phyloP scores from a whole-genome alignment of 345 rosid species.

The Schrenkiella parvula region DNA sequence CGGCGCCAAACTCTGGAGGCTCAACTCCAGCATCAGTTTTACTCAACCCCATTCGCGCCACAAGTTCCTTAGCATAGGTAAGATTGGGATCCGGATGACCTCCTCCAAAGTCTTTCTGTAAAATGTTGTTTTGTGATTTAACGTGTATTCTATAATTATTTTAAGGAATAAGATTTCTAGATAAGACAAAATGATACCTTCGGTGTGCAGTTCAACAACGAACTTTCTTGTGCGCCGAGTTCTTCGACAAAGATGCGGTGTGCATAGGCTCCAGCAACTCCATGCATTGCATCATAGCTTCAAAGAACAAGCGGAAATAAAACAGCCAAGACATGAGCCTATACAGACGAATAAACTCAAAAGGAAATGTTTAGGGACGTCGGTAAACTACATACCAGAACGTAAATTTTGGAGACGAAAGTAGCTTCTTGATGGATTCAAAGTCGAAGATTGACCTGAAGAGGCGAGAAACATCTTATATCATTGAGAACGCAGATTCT shows the following conservation, averaged over 20 bases:
- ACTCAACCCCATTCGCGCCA: slow-evolving; percentile 84
- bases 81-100: slow-evolving; percentile 95
- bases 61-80: slow-evolving; percentile 86
- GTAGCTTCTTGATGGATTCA: slow-evolving; percentile 59
- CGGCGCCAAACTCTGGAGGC: slow-evolving; percentile 94
- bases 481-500: neutral
- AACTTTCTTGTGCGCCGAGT: slow-evolving; percentile 78
- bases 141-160: neutral
- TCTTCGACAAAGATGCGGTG: slow-evolving; percentile 80
- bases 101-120: slow-evolving; percentile 93
- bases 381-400: slow-evolving; percentile 57
- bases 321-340: slow-evolving; percentile 2
- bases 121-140: neutral
- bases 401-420: slow-evolving; percentile 72
- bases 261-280: slow-evolving; percentile 96
- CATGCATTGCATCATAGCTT: slow-evolving; percentile 90
- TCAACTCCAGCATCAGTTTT: slow-evolving; percentile 56
- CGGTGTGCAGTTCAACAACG: slow-evolving; percentile 80
- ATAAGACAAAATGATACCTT: slow-evolving; percentile 45
- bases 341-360: neutral
- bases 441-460: slow-evolving; percentile 83
- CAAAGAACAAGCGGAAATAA: slow-evolving; percentile 15
- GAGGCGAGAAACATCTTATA: neutral
- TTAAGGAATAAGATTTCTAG: neutral
- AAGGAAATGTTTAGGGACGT: neutral